These are phyloP conservation scores for Skeletonema tropicum DNA, from an alignment of 108 stramenopile species.

Conservation along the genomic window DNA sequence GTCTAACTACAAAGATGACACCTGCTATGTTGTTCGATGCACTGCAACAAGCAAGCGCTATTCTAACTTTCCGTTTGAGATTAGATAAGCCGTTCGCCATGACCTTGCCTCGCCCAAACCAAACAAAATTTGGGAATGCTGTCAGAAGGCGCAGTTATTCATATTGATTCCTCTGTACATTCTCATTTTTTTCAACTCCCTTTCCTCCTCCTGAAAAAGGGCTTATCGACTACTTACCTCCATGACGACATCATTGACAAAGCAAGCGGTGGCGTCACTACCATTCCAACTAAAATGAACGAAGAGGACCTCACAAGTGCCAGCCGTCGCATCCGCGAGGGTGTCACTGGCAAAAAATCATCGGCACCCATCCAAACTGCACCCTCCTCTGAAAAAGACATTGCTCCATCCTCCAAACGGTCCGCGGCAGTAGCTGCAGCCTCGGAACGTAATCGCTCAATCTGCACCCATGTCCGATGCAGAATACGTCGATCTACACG, in stretches of 20 bases:
- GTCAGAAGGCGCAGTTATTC: neutral
- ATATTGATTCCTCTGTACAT: neutral
- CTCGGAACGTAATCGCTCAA: slow-evolving; percentile 10
- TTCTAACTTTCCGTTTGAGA: neutral
- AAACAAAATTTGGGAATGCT: neutral
- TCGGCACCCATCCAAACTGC: neutral
- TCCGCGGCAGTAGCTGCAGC: neutral
- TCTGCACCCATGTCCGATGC: slow-evolving; percentile 20
- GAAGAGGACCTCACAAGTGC: slow-evolving; percentile 37
- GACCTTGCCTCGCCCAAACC: neutral
- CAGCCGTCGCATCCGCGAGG: slow-evolving; percentile 39
- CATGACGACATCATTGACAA: neutral
- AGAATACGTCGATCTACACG: slow-evolving; percentile 77
- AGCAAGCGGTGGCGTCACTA: neutral
- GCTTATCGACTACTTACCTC: too few species aligned
- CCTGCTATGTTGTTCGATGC: neutral
- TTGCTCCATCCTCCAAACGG: neutral
- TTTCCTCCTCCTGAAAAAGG: too few species aligned
- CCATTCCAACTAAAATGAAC: slow-evolving; percentile 14
- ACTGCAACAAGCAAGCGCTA: neutral
- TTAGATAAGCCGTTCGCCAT: neutral
- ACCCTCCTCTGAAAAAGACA: slow-evolving; percentile 8
- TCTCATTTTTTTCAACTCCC: neutral
- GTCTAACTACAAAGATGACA: neutral
- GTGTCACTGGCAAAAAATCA: slow-evolving; percentile 4